Conservation (phyloP, 768 basidiomycete genomes). For the Cubamyces lactineus region DNA sequence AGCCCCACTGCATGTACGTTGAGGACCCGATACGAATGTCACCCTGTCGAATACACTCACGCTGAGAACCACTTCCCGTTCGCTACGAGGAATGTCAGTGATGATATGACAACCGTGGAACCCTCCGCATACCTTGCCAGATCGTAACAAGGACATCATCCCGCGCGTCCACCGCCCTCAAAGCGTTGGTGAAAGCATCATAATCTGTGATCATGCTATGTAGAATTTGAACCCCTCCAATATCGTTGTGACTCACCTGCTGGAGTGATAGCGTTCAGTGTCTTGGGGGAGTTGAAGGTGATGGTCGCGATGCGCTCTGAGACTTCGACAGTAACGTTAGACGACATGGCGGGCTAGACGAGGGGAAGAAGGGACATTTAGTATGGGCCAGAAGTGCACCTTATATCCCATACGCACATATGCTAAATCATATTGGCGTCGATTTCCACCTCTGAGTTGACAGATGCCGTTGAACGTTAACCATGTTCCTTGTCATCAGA, state of each 20-base stretch:
- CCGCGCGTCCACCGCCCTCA: slow-evolving; percentile 60
- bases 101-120: neutral
- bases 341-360: slow-evolving; percentile 36
- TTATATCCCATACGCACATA: too few species aligned
- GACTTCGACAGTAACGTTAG: slow-evolving; percentile 51
- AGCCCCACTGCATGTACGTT: slow-evolving; percentile 52
- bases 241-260: slow-evolving; percentile 39
- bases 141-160: slow-evolving; percentile 67
- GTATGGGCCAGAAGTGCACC: too few species aligned
- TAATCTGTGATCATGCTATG: slow-evolving; percentile 50
- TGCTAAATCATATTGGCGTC: too few species aligned
- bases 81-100: slow-evolving; percentile 39
- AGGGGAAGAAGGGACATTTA: neutral
- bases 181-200: slow-evolving; percentile 55
- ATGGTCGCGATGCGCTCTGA: slow-evolving; percentile 67
- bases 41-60: slow-evolving; percentile 43
- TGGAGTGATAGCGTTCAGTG: slow-evolving; percentile 60
- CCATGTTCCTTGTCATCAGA: too few species aligned
- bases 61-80: slow-evolving; percentile 76
- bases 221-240: neutral
- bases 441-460: too few species aligned
- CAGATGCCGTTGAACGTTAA: too few species aligned
- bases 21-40: neutral
- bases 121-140: slow-evolving; percentile 55
- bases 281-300: slow-evolving; percentile 61